These are phyloP conservation scores for Phaeosphaeriaceae sp. DNA, from an alignment of 2,329 filamentous ascomycete genomes.

Conservation along the genomic window DNA sequence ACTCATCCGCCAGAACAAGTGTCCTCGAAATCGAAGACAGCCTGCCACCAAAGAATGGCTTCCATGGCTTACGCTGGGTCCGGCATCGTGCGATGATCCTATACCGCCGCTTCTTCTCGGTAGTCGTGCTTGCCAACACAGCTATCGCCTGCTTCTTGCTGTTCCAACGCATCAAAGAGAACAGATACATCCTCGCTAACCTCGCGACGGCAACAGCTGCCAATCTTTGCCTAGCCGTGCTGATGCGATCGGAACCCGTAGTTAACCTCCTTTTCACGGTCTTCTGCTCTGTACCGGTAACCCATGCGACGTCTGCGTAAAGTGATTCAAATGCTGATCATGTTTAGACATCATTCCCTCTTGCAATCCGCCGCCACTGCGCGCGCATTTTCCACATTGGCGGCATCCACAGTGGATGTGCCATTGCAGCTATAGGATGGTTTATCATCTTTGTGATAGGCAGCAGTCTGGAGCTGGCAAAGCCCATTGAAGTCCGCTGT, in stretches of 20 bases:
- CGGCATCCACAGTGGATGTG: constrained; percentile 47
- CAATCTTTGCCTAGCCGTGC: constrained; percentile 44
- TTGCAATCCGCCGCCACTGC: constrained; percentile 40
- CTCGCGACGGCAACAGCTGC: constrained; percentile 48
- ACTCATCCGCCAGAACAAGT: constrained; percentile 13
- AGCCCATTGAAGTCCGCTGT: constrained; percentile 22
- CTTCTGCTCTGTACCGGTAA: constrained; percentile 42
- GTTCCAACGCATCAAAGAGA: constrained; percentile 24
- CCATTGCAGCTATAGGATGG: constrained; percentile 49
- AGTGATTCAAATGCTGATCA: background rate
- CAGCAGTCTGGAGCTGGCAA: constrained; percentile 42
- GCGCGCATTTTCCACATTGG: constrained; percentile 47
- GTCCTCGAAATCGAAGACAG: constrained; percentile 23
- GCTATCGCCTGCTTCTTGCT: constrained; percentile 36
- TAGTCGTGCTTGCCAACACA: constrained; percentile 37
- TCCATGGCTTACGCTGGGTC: constrained; percentile 39
- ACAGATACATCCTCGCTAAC: constrained; percentile 30
- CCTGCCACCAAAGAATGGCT: constrained; percentile 34
- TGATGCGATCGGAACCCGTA: constrained; percentile 47
- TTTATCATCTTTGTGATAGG: constrained; percentile 53
- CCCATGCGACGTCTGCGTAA: background rate
- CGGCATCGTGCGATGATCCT: constrained; percentile 41
- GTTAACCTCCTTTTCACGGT: constrained; percentile 45
- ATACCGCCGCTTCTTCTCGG: constrained; percentile 40
- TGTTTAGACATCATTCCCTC: constrained; percentile 28